These are phyloP conservation scores for Daldinia vernicosa DNA, from an alignment of 495 filamentous ascomycete genomes.

Conservation along the genomic window DNA sequence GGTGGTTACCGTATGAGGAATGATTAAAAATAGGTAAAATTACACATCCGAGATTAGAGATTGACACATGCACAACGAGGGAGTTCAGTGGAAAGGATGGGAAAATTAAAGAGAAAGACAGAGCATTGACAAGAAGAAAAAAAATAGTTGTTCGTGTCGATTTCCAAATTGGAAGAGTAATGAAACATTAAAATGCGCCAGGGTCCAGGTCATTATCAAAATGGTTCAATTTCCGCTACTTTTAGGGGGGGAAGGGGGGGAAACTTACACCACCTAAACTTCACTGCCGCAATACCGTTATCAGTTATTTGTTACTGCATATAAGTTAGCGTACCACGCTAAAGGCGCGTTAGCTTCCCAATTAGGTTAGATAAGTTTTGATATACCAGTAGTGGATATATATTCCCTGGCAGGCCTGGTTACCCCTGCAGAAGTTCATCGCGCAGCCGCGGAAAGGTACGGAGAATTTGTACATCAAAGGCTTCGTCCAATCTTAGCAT, in stretches of 20 bases:
- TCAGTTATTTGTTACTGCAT: background rate
- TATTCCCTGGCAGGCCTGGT: background rate
- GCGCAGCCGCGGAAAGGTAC: background rate
- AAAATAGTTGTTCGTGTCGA: conserved; percentile 33
- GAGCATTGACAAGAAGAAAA: conserved; percentile 19
- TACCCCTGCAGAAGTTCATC: background rate
- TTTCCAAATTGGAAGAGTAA: conserved; percentile 39
- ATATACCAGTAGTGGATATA: background rate
- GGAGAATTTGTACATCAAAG: background rate
- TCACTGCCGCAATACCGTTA: background rate
- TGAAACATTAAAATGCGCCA: conserved; percentile 37
- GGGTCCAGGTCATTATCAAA: conserved; percentile 20
- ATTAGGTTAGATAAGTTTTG: background rate
- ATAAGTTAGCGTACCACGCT: background rate
- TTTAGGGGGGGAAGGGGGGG: background rate
- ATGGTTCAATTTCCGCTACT: conserved; percentile 37
- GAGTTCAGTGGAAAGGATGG: conserved; percentile 7
- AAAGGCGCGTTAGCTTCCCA: background rate
- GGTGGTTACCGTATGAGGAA: background rate
- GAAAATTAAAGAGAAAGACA: conserved; percentile 15
- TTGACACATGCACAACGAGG: conserved; percentile 29
- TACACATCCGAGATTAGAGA: conserved; percentile 37
- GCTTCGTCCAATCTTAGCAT: too few relatives aligned
- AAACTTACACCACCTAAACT: conserved; percentile 2
- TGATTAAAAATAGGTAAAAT: conserved; percentile 30